Evolutionary conservation across 768 basidiomycete species (phyloP), one percentile per base, ranked within the genome.

Genomic region (Favolaschia claudopus): DNA sequence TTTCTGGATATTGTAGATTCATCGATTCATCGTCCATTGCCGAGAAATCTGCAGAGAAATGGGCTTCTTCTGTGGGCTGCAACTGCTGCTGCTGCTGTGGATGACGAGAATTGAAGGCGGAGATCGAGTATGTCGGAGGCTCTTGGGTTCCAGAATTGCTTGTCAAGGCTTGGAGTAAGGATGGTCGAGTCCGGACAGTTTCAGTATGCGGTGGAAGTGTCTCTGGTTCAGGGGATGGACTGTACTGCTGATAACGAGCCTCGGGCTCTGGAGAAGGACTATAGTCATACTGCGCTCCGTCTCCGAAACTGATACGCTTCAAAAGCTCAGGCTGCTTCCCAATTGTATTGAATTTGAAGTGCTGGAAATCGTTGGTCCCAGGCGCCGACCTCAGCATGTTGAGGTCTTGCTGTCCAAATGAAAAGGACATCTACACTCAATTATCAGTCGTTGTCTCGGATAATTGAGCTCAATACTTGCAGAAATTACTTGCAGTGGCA

Each of bases 291-390:
- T 51, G 43, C 2, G 62, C 42, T 38, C 70, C 70, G 22, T 73
- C 66, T 38, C 73, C 67, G 3, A 74, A 67, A 34, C 69, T 67
- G 29, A 88, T 74, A 22, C 87, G 83, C 59, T 76, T 79, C 25
- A 88, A 75, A 19, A 89, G 72, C 14, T 75, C 71, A 0, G 86
- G 85, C 57, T 74, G 70, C 65, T 83, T 79, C 27, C 87, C 87
- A 36, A 89, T 89, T 5, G 70, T 78, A 12, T 62, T 69, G 67
- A 88, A 89, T 25, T 73, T 75, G 67, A 87, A 77, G 50, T 74
- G 22, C 10, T 43, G 19, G 28, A 64, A 64, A 33, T 27, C 38
- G n/a, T 47, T 24, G 19, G 4, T 32, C 25, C 20, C 54, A n/a
- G 54, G 8, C 15, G 25, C 15, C 15, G 58, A 50, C 20, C 27